Evolutionary conservation across 1,139 yeast species (phyloP).

Genomic region (Kodamaea fungicola): DNA sequence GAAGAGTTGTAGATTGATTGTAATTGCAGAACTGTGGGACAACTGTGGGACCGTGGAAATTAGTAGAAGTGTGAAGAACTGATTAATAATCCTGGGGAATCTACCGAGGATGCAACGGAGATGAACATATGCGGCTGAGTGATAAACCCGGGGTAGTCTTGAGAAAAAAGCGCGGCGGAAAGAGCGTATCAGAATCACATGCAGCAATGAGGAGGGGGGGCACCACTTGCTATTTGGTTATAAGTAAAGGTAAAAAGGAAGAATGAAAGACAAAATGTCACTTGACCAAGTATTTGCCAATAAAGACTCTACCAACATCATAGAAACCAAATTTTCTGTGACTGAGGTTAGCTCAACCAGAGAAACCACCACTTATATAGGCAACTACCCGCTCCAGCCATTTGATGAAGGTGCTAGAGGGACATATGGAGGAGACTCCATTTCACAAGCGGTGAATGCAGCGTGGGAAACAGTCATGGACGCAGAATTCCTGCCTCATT

Average conservation of each 20-base stretch:
- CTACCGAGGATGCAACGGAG: constrained; percentile 18
- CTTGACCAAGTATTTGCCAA: background rate
- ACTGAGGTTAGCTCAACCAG: constrained; percentile 11
- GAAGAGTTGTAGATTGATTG: too few species aligned
- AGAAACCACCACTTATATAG: constrained; percentile 17
- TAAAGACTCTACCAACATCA: background rate
- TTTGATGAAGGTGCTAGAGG: constrained; percentile 31
- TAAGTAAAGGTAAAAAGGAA: background rate
- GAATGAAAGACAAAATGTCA: background rate
- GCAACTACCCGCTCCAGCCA: constrained; percentile 38
- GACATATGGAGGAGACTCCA: constrained; percentile 41
- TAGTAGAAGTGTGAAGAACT: too few species aligned
- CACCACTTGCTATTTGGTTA: too few species aligned
- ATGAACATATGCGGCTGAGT: too few species aligned
- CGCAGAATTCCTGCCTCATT: constrained; percentile 33
- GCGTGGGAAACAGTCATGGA: constrained; percentile 34
- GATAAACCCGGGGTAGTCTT: too few species aligned
- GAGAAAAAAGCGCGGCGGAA: too few species aligned
- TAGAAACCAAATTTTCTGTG: constrained; percentile 22
- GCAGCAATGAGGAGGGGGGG: too few species aligned
- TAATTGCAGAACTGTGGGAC: too few species aligned
- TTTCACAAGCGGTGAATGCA: constrained; percentile 33
- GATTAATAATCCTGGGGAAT: too few species aligned
- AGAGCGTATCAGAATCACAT: too few species aligned
- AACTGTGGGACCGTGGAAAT: too few species aligned